Percentiles rank a stretch among this genome's conserved stretches.
Conservation (phyloP, 768 basidiomycete genomes). For the Kwoniella botswanensis region DNA sequence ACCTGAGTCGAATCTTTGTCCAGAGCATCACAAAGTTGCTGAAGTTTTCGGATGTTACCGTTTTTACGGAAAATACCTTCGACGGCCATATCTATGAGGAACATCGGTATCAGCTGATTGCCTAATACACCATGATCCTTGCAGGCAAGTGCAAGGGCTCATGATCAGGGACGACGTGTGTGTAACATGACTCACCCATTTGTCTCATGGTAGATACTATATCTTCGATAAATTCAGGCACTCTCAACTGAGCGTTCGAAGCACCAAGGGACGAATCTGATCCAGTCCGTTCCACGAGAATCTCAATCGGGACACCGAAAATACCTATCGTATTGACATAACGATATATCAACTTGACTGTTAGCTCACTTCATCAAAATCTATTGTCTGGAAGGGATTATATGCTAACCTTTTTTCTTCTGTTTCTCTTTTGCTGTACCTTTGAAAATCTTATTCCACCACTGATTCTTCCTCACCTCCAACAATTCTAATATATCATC, state of each 20-base stretch:
- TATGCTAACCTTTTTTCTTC: constrained; percentile 67
- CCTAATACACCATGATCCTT: too few relatives aligned
- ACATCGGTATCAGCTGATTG: constrained; percentile 1
- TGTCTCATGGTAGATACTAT: constrained; percentile 98
- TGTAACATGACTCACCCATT: constrained; percentile 74
- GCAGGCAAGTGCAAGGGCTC: too few relatives aligned
- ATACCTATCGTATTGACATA: constrained; percentile 66
- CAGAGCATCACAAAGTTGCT: constrained; percentile 86
- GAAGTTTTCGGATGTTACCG: constrained; percentile 91
- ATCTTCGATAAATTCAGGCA: constrained; percentile 98
- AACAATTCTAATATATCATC: constrained; percentile 94
- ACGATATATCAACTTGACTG: not conserved
- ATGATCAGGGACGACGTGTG: not conserved
- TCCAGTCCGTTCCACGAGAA: constrained; percentile 90
- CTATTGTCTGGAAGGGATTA: not conserved
- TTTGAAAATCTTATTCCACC: constrained; percentile 97
- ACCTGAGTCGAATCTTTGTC: constrained; percentile 93
- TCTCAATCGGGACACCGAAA: constrained; percentile 89
- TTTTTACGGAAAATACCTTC: constrained; percentile 99
- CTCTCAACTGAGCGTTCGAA: constrained; percentile 80
- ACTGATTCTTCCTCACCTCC: constrained; percentile 87
- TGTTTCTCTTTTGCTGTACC: constrained; percentile 79
- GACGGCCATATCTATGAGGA: constrained; percentile 85
- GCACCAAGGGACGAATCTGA: constrained; percentile 87
- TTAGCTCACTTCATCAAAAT: not conserved